Evolutionary conservation across 805 yeast species (phyloP).

Genomic region (Yamadazyma ubonensis): DNA sequence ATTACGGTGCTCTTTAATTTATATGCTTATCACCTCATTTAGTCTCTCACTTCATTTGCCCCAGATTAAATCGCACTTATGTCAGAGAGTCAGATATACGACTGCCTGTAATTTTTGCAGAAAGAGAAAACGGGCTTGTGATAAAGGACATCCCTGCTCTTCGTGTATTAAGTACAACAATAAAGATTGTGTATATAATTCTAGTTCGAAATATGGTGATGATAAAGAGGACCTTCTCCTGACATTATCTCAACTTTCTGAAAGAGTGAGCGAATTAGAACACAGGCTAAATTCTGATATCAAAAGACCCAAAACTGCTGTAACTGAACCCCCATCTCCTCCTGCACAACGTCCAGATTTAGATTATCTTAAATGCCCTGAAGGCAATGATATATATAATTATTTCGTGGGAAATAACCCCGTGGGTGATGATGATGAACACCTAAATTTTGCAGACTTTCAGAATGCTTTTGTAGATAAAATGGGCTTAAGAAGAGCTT

Average conservation of each 20-base stretch:
- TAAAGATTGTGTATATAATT: constrained; percentile 13
- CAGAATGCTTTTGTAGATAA: constrained; percentile 1
- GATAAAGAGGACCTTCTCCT: neutral
- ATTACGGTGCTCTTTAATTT: constrained; percentile 1
- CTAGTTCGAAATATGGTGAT: too few relatives aligned
- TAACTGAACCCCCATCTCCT: too few relatives aligned
- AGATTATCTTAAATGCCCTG: neutral
- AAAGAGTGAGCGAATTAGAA: neutral
- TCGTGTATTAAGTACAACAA: constrained; percentile 31
- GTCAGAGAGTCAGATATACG: constrained; percentile 27
- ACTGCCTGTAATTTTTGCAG: constrained; percentile 38
- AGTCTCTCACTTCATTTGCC: too few relatives aligned
- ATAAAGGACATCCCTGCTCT: constrained; percentile 35
- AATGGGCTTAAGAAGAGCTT: constrained; percentile 4
- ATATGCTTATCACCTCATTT: too few relatives aligned
- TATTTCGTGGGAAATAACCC: constrained; percentile 12
- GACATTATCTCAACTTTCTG: neutral
- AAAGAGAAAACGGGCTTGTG: constrained; percentile 38
- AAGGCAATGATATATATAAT: neutral
- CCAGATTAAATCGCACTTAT: too few relatives aligned
- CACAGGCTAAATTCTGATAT: neutral
- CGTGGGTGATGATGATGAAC: neutral
- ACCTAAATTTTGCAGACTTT: constrained; percentile 4
- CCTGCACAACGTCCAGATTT: neutral
- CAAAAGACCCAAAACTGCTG: too few relatives aligned